These are phyloP conservation scores for Aphanocladium album DNA, from an alignment of 2,329 filamentous ascomycete genomes.

Conservation along the genomic window DNA sequence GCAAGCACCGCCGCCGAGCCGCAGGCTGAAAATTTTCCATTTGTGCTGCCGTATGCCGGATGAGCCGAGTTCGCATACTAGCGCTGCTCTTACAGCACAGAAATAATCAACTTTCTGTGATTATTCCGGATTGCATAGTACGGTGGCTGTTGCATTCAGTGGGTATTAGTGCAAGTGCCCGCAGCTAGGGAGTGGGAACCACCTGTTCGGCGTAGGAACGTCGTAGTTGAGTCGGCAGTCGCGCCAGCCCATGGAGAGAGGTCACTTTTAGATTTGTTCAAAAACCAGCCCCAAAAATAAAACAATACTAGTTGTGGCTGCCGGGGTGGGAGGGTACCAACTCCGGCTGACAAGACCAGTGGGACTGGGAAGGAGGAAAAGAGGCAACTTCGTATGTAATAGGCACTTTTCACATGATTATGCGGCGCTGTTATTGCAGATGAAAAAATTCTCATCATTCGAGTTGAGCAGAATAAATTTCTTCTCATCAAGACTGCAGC, in stretches of 20 bases:
- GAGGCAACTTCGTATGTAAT: background rate
- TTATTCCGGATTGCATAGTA: background rate
- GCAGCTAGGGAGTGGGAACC: background rate
- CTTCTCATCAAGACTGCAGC: background rate
- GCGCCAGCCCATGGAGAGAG: background rate
- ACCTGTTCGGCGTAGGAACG: background rate
- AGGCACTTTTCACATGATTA: background rate
- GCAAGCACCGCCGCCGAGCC: too few species aligned
- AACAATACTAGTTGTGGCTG: background rate
- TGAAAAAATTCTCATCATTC: too few species aligned
- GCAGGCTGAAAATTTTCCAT: background rate
- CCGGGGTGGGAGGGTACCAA: background rate
- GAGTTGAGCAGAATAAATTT: background rate
- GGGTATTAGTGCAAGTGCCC: background rate
- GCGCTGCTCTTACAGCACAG: background rate
- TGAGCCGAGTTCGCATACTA: background rate
- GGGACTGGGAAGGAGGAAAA: background rate
- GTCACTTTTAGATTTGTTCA: background rate
- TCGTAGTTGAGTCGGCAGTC: background rate
- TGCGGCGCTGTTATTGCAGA: background rate
- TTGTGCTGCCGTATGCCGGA: background rate
- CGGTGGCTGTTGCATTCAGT: too few species aligned
- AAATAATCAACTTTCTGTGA: background rate
- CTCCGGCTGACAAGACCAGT: slow-evolving; percentile 1
- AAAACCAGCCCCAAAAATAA: background rate